phyloP scores from a whole-genome alignment of 2,329 filamentous ascomycete genomes.

The Aspergillus unguis region DNA sequence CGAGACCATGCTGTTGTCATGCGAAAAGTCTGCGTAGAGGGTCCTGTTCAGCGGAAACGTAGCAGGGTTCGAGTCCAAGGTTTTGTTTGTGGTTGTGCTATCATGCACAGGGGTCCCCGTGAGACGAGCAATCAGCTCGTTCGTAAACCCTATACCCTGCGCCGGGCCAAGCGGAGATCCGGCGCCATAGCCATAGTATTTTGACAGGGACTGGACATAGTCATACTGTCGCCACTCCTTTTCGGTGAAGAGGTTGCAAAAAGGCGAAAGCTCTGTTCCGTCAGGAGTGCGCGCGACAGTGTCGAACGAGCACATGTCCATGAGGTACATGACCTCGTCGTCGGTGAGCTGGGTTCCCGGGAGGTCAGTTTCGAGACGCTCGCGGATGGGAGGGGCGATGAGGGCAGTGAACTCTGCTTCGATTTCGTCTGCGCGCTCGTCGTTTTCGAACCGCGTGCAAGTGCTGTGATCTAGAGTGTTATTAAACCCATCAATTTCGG shows the following conservation, averaged over 20 bases:
- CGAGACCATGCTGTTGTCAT: conserved; percentile 81
- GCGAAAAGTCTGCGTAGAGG: conserved; percentile 86
- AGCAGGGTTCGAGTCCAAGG: conserved; percentile 62
- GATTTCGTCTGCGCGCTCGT: conserved; percentile 41
- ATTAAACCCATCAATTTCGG: conserved; percentile 65
- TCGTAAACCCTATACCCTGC: conserved; percentile 82
- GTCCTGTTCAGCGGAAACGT: conserved; percentile 70
- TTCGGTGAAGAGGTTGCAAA: conserved; percentile 71
- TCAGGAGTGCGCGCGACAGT: conserved; percentile 62
- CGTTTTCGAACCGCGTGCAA: conserved; percentile 68
- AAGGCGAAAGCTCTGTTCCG: conserved; percentile 58
- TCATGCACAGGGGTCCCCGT: conserved; percentile 67
- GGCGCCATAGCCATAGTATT: conserved; percentile 77
- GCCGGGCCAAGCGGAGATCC: conserved; percentile 78
- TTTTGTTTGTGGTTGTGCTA: conserved; percentile 71
- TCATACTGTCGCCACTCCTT: conserved; percentile 75
- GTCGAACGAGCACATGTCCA: conserved; percentile 86
- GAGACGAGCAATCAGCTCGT: conserved; percentile 80
- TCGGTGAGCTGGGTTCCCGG: conserved; percentile 63
- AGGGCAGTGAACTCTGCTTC: conserved; percentile 58
- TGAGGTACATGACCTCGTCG: conserved; percentile 65
- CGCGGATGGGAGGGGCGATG: conserved; percentile 66
- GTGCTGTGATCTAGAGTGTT: conserved; percentile 76
- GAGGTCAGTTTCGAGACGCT: conserved; percentile 66
- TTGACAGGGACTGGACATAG: conserved; percentile 74